Evolutionary conservation across 2,329 filamentous ascomycete species (phyloP), one percentile per base, ranked within the genome.

Genomic region (Plenodomus biglobosus): DNA sequence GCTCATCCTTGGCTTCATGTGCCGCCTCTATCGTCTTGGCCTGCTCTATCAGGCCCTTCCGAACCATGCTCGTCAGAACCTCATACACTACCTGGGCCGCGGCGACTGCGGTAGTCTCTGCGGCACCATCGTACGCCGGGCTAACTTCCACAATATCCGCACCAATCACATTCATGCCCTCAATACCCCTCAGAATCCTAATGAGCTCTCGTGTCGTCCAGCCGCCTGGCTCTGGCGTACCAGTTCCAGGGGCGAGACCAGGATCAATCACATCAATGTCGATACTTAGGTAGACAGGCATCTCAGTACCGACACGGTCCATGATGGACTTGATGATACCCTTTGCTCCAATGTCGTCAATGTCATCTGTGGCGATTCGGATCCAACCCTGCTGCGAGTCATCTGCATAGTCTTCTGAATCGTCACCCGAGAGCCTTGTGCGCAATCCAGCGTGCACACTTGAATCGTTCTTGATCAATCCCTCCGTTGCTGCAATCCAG

Each of bases 141-240:
- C 46, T 85, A 41, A 90, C 86, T 71, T 90, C 86, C 2, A 90
- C 86, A 44, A 90, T 83, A 70, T 90, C 87, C 0, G 85, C 83
- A 2, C 78, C 86, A 39, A 89, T 88, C 3, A 96, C 75, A 66
- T 96, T 95, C 68, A 96, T 70, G 0, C 78, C 82, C 75, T 96
- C 91, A 36, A 96, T 81, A 0, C 89, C 90, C 24, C 90, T 78
- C 67, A 96, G 73, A 48, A 96, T 90, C 11, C 87, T 79, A 55
- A 95, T 92, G 59, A 96, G 77, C 76, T 96, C 92, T 42, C 91
- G 79, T 17, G 88, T 95, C 5, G 89, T 94, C 91, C 91, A 96
- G 32, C 91, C 91, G 48, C 92, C 91, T 0, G 90, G 87, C 75
- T 95, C 91, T 0, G 91, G 91, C 0, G 91, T 96, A 1, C 91